Conservation (phyloP, 495 filamentous ascomycete species). For the Staphylotrichum longicolle region DNA sequence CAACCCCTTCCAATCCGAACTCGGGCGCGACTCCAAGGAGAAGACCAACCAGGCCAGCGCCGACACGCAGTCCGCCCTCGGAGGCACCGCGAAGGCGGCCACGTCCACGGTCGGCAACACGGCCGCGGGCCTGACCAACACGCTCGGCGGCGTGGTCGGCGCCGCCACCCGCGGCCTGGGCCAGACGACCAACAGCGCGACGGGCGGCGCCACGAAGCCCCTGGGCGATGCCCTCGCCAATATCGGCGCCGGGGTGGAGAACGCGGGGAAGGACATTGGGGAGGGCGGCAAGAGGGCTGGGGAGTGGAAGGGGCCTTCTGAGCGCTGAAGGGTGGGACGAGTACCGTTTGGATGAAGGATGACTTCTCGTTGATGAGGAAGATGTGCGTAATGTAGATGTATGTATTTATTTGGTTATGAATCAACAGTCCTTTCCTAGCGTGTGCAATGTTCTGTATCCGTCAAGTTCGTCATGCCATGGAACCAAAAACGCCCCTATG, state of each 20-base stretch:
- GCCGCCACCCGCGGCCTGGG: constrained; percentile 56
- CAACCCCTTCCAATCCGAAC: constrained; percentile 11
- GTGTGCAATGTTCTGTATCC: no score
- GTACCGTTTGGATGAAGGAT: no score
- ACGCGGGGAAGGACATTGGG: constrained; percentile 54
- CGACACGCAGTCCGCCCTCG: constrained; percentile 39
- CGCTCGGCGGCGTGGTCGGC: constrained; percentile 65
- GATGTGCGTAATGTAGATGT: no score
- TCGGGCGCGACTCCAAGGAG: constrained; percentile 24
- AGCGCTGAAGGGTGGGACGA: not conserved
- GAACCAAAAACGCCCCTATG: no score
- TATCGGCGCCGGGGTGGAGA: constrained; percentile 58
- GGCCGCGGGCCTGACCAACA: constrained; percentile 55
- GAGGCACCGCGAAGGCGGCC: constrained; percentile 62
- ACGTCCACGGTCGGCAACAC: constrained; percentile 55
- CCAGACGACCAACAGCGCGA: constrained; percentile 46
- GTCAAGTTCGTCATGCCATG: no score
- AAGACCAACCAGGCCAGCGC: constrained; percentile 42
- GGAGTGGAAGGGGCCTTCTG: constrained; percentile 48
- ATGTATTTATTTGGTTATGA: not conserved
- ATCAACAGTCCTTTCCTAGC: no score
- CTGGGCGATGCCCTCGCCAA: constrained; percentile 63
- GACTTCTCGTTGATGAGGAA: no score
- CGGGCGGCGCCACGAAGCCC: constrained; percentile 60
- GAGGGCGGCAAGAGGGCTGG: constrained; percentile 67